These are phyloP conservation scores for Shiraia sp. DNA, from an alignment of 2,329 filamentous ascomycete genomes.

Conservation along the genomic window DNA sequence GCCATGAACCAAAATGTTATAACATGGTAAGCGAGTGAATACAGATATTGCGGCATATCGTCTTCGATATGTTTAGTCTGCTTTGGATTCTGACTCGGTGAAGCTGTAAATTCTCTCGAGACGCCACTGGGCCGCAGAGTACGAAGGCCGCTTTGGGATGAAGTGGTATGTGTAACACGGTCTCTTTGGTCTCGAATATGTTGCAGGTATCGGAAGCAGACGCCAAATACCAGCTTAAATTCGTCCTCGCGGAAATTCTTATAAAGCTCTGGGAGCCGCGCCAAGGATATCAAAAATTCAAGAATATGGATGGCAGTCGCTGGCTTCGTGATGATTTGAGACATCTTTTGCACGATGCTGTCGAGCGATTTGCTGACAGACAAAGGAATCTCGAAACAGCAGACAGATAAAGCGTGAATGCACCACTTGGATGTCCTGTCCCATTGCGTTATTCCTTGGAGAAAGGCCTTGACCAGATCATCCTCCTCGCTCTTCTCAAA, in stretches of 20 bases:
- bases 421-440: slow-evolving; percentile 89
- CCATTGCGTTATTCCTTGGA: slow-evolving; percentile 80
- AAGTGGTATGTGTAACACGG: slow-evolving; percentile 36
- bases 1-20: slow-evolving; percentile 97
- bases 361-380: slow-evolving; percentile 86
- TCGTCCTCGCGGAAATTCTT: slow-evolving; percentile 90
- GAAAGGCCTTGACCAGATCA: slow-evolving; percentile 83
- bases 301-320: slow-evolving; percentile 92
- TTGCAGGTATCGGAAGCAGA: slow-evolving; percentile 91
- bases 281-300: slow-evolving; percentile 89
- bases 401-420: slow-evolving; percentile 92
- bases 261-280: slow-evolving; percentile 80
- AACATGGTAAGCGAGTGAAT: slow-evolving; percentile 90
- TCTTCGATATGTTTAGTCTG: slow-evolving; percentile 58
- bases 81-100: slow-evolving; percentile 38
- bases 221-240: slow-evolving; percentile 91
- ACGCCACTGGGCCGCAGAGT: slow-evolving; percentile 49
- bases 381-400: slow-evolving; percentile 88
- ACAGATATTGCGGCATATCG: slow-evolving; percentile 89
- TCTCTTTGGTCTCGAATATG: slow-evolving; percentile 71
- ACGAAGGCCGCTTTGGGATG: slow-evolving; percentile 40
- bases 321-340: slow-evolving; percentile 91
- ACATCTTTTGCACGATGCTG: slow-evolving; percentile 88
- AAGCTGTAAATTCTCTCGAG: slow-evolving; percentile 46
- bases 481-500: slow-evolving; percentile 86